phyloP scores from a whole-genome alignment of 257 asterid species.

The Leonotis leonurus region DNA sequence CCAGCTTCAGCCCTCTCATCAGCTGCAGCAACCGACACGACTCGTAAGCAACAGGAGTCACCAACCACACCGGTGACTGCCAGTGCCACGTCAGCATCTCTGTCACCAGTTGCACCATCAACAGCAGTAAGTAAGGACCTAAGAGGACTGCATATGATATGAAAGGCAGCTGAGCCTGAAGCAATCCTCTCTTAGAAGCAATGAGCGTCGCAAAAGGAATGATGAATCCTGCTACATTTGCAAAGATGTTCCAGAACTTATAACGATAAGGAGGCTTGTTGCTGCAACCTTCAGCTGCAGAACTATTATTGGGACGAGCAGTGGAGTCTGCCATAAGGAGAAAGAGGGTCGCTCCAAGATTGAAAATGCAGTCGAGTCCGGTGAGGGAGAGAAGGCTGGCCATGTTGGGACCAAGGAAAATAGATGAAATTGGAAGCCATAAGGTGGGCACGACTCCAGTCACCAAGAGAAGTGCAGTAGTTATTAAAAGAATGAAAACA shows the following conservation, averaged over 20 bases:
- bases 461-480: slow-evolving; percentile 65
- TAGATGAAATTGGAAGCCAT: slow-evolving; percentile 81
- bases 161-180: slow-evolving; percentile 58
- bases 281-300: slow-evolving; percentile 15
- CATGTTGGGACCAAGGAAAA: slow-evolving; percentile 82
- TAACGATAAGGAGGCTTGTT: slow-evolving; percentile 68
- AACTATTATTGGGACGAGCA: slow-evolving; percentile 43
- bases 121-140: slow-evolving; percentile 86
- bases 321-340: slow-evolving; percentile 88
- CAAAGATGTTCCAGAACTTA: slow-evolving; percentile 70
- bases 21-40: slow-evolving; percentile 73
- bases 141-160: slow-evolving; percentile 61
- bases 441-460: slow-evolving; percentile 90
- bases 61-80: slow-evolving; percentile 93
- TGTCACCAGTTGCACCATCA: slow-evolving; percentile 66
- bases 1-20: slow-evolving; percentile 91
- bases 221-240: slow-evolving; percentile 46
- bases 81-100: slow-evolving; percentile 97
- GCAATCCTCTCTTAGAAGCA: slow-evolving; percentile 45
- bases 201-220: slow-evolving; percentile 44
- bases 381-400: slow-evolving; percentile 91
- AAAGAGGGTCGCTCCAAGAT: slow-evolving; percentile 81
- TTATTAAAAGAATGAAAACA: too few relatives aligned
- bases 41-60: slow-evolving; percentile 84
- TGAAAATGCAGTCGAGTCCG: slow-evolving; percentile 92